phyloP scores from a whole-genome alignment of 1,284 basidiomycete genomes.

The Fomitopsis betulina region DNA sequence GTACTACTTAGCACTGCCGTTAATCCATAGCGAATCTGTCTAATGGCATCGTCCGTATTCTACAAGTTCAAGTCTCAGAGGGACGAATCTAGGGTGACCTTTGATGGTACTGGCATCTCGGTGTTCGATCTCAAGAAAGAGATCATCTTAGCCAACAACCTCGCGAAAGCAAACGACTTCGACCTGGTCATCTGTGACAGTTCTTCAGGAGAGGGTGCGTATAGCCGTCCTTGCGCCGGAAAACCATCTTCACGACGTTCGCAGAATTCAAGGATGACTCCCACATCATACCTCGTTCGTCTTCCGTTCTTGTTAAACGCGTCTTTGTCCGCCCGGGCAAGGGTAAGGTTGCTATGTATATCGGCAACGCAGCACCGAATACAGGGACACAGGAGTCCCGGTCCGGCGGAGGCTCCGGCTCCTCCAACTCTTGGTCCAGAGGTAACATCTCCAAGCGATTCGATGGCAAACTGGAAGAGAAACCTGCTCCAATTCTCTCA shows the following conservation, averaged over 20 bases:
- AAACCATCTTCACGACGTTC: not conserved
- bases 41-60: constrained; percentile 93
- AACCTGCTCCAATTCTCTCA: constrained; percentile 9
- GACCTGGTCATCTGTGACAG: constrained; percentile 87
- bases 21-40: constrained; percentile 26
- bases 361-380: constrained; percentile 51
- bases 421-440: constrained; percentile 47
- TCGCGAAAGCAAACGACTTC: constrained; percentile 96
- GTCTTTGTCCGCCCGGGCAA: constrained; percentile 88
- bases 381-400: constrained; percentile 23
- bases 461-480: constrained; percentile 73
- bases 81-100: constrained; percentile 92
- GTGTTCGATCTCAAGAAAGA: constrained; percentile 99
- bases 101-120: constrained; percentile 98
- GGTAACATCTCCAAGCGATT: constrained; percentile 81
- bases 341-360: constrained; percentile 88
- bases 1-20: constrained; percentile 9
- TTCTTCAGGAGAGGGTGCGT: constrained; percentile 81
- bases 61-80: constrained; percentile 97
- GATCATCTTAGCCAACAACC: constrained; percentile 94
- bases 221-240: not conserved
- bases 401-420: constrained; percentile 24
- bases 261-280: constrained; percentile 93
- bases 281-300: constrained; percentile 88
- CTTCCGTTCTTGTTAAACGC: constrained; percentile 90